Base-by-base conservation (phyloP, 2,329 filamentous ascomycete species). In the Aspergillus sp. region DNA sequence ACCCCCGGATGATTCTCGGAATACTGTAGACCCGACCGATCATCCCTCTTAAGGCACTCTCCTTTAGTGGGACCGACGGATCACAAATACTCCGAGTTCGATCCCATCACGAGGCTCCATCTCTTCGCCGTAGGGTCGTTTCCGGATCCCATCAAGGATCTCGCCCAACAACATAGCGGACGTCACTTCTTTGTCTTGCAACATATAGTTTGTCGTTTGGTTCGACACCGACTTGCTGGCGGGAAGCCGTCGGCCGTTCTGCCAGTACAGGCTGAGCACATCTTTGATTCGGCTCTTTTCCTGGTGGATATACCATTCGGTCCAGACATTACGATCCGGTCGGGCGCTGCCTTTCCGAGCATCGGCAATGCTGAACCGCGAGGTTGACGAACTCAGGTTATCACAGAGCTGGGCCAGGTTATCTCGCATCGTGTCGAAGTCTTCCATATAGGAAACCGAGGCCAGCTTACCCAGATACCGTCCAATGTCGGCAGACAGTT, bases 301-400 rank as follows among this genome's bases (percentile, higher is more conserved):
- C 67, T 89, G 86, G 67, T 86, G 84, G 50, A 85, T 81, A 78
- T 84, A 88, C 86, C 85, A 88, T 57, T 87, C 82, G 32, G 81
- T 80, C 86, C 86, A 89, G 2, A 82, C 77, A 20, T 78, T 75
- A 29, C 84, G 78, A 54, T 82, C 79, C 2, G 87, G 73, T 1
- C 75, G 65, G 16, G 84, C 80, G 56, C 80, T 77, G 45, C 84
- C 78, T 60, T 78, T 82, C 4, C 80, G 77, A 1, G 84, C 77
- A 63, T 86, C 80, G 1, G 82, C 75, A 2, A 86, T 62, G 22
- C 73, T 69, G 62, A 78, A 82, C 59, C 74, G 77, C 1, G 70
- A 77, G 56, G 70, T 66, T 45, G 58, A 70, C 66, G 65, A 75
- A 69, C 71, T 77, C 49, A 81, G 65, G 4, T 69, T 59, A 26